Conservation (phyloP, 73 alveolate genomes). For the Paramecium pentaurelia region DNA sequence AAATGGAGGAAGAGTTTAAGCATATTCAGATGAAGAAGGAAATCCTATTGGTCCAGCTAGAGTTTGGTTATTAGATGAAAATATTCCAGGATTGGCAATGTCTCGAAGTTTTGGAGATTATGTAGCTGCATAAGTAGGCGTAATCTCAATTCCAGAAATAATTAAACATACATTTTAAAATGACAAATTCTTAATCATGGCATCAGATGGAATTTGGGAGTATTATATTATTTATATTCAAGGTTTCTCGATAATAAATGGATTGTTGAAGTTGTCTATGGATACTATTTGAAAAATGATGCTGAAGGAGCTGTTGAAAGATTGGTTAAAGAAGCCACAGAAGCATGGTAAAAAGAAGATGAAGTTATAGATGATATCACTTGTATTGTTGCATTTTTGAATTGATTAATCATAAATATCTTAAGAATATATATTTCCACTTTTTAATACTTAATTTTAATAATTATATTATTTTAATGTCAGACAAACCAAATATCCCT, state of each 20-base stretch:
- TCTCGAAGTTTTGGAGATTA: conserved; percentile 76
- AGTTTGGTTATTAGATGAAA: conserved; percentile 88
- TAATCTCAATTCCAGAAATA: conserved; percentile 64
- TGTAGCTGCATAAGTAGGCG: conserved; percentile 70
- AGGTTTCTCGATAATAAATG: conserved; percentile 51
- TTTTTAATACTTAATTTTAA: not conserved
- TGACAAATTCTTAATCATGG: conserved; percentile 90
- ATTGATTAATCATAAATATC: not conserved
- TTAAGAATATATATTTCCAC: not conserved
- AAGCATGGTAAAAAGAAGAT: conserved; percentile 90
- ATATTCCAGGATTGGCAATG: conserved; percentile 87
- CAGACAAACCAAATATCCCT: conserved; percentile 51
- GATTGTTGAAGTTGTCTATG: conserved; percentile 45
- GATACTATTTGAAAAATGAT: conserved; percentile 57
- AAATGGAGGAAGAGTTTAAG: conserved; percentile 89
- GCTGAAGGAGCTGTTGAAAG: conserved; percentile 91
- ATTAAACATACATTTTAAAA: conserved; percentile 67
- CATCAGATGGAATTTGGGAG: conserved; percentile 96
- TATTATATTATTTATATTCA: conserved; percentile 31
- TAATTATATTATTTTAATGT: not conserved
- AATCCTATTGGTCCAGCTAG: conserved; percentile 90
- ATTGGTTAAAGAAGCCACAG: conserved; percentile 82
- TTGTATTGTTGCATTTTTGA: conserved; percentile 74
- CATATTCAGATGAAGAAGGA: conserved; percentile 59
- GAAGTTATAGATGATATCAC: conserved; percentile 94